Conservation (phyloP, 768 basidiomycete genomes). For the Calocybe cyanea region DNA sequence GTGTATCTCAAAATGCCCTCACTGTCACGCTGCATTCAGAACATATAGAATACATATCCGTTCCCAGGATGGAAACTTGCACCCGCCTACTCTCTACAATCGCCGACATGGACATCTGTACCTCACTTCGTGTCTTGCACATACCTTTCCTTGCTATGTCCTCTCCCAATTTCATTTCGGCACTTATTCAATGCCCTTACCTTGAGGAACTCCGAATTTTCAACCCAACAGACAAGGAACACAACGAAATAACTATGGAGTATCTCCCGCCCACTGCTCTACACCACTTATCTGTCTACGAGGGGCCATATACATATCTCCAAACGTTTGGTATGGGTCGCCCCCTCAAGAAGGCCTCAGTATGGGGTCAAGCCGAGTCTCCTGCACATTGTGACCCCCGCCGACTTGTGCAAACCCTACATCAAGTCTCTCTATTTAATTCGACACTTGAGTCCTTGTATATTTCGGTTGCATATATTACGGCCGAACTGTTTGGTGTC, state of each 20-base stretch:
- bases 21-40: constrained; percentile 25
- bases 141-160: constrained; percentile 25
- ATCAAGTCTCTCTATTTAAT: constrained; percentile 15
- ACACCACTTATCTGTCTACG: constrained; percentile 21
- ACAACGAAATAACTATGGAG: constrained; percentile 15
- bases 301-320: constrained; percentile 26
- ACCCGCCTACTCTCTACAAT: constrained; percentile 24
- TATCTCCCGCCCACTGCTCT: constrained; percentile 16
- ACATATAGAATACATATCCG: constrained; percentile 25
- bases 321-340: constrained; percentile 19
- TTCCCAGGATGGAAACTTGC: constrained; percentile 29
- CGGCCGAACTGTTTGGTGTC: constrained; percentile 12
- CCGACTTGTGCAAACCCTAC: constrained; percentile 15
- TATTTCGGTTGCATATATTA: constrained; percentile 19
- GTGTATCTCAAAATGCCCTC: constrained; percentile 24
- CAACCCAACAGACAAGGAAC: constrained; percentile 22
- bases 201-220: constrained; percentile 29
- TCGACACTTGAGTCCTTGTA: constrained; percentile 18
- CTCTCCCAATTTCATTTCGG: constrained; percentile 20
- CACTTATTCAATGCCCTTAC: constrained; percentile 24
- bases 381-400: constrained; percentile 20
- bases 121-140: constrained; percentile 18
- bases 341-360: constrained; percentile 15
- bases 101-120: constrained; percentile 13
- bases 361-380: constrained; percentile 29